Percentiles rank a stretch among this genome's conserved stretches.
These are phyloP conservation scores for Paraurostyla sp. DNA, from an alignment of 73 alveolate species.

Conservation along the genomic window DNA sequence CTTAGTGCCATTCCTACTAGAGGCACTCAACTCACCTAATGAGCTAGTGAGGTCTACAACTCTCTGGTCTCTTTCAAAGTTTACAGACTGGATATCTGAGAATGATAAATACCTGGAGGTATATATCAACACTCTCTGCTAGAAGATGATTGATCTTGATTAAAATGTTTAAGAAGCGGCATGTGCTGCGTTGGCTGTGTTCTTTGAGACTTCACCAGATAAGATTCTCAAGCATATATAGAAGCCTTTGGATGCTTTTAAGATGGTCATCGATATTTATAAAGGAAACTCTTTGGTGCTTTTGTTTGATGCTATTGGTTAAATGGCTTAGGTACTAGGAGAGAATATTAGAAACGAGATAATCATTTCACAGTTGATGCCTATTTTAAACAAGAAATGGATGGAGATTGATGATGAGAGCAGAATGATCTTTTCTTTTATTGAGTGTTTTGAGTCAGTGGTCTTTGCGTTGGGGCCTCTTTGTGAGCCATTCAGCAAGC, in stretches of 20 bases:
- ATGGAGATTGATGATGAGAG: slow-evolving; percentile 58
- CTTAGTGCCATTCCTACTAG: slow-evolving; percentile 65
- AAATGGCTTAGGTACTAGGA: slow-evolving; percentile 43
- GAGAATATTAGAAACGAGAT: slow-evolving; percentile 7
- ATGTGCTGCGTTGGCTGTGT: slow-evolving; percentile 37
- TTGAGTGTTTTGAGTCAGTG: slow-evolving; percentile 70
- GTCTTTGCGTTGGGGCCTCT: slow-evolving; percentile 41
- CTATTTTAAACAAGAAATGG: slow-evolving; percentile 58
- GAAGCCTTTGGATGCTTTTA: slow-evolving; percentile 36
- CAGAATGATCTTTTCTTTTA: slow-evolving; percentile 61
- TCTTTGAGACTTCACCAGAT: slow-evolving; percentile 23
- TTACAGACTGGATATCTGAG: slow-evolving; percentile 63
- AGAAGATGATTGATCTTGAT: slow-evolving; percentile 46
- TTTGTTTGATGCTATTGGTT: slow-evolving; percentile 65
- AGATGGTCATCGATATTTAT: slow-evolving; percentile 59
- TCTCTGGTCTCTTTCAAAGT: slow-evolving; percentile 76
- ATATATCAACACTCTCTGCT: slow-evolving; percentile 12
- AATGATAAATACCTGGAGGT: slow-evolving; percentile 15
- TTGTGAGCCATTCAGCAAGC: slow-evolving; percentile 59
- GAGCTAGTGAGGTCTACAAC: slow-evolving; percentile 64
- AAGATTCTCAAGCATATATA: neutral
- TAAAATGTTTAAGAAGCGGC: slow-evolving; percentile 62
- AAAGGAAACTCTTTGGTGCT: slow-evolving; percentile 63
- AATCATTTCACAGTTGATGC: slow-evolving; percentile 29
- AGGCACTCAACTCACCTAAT: neutral